A percentile compares a stretch with the other conserved stretches of the same genome.
phyloP scores from a whole-genome alignment of 345 rosid species.

The Clausena lansium region DNA sequence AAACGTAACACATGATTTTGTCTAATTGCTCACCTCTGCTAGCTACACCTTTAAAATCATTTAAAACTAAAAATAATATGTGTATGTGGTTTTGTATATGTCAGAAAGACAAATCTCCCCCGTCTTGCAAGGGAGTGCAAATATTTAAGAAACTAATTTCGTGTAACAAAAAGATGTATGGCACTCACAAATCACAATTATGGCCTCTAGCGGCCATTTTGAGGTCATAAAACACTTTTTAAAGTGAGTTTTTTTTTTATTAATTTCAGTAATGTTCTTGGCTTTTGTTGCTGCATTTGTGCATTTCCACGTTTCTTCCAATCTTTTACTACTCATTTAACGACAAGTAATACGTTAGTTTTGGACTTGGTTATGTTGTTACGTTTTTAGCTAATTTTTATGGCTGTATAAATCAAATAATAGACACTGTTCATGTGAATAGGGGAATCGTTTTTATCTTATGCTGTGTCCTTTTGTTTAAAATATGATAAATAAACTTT shows the following conservation, averaged over 20 bases:
- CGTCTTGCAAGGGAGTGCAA: background rate
- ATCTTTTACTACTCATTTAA: background rate
- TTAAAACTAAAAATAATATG: too few relatives aligned
- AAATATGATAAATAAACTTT: too few relatives aligned
- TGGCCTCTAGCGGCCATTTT: background rate
- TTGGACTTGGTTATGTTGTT: background rate
- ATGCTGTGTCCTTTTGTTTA: too few relatives aligned
- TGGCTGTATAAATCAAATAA: too few relatives aligned
- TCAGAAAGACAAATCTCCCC: background rate
- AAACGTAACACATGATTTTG: constrained; percentile 22
- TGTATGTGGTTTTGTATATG: background rate
- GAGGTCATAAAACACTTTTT: background rate
- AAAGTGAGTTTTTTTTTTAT: background rate
- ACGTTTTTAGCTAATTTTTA: background rate
- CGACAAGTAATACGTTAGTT: background rate
- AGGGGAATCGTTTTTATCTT: background rate
- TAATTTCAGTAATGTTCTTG: constrained; percentile 1
- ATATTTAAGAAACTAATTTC: background rate
- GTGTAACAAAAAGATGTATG: too few relatives aligned
- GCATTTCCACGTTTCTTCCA: constrained; percentile 1
- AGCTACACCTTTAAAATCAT: too few relatives aligned
- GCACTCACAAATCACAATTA: background rate
- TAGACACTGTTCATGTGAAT: background rate
- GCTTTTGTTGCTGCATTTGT: background rate
- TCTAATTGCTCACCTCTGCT: background rate